Evolutionary conservation across 768 basidiomycete genomes (phyloP), one percentile per base, ranked within the genome.

Genomic region (Lyophyllum semitale): DNA sequence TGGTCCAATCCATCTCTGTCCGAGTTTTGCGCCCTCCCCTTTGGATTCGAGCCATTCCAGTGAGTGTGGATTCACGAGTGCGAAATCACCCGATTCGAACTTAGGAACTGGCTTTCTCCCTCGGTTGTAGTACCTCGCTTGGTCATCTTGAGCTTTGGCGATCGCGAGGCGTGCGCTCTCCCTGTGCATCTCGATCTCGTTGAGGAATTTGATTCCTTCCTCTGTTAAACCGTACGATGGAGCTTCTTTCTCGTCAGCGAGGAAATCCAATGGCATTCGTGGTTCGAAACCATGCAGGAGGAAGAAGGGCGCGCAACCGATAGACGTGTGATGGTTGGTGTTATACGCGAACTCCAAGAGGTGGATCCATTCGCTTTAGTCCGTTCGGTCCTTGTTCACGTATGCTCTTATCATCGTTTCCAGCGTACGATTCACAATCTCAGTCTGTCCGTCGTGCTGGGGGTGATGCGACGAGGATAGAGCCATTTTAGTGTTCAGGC

Each of bases 31-130:
- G 3, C 50, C 50, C 2, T 20, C 33, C 6, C 50, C 50, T 42
- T 41, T 52, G 6, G 50, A 38, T 25, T 52, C 50, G 7, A 41
- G 8, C 50, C 50, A 52, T 52, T 52, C 40, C 9, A 52, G 37
- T 20, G 50, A 52, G 27, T 52, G 50, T 8, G 38, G 50, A 25
- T 52, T 52, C 6, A 52, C 38, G 4, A 40, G 15, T 7, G 20
- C 38, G 6, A 6, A 11, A 11, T 30, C 29, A 11, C 29, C 29
- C 29, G 11, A 5, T 30, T 30, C 29, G 11, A 30, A 30, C 29
- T 30, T 30, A 5, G 29, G 29, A 11, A 30, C 29, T 11, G 29
- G 29, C 11, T 30, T 30, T 30, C 29, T 30, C 5, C 29, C 29
- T 11, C 11, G 5, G 29, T 30, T 5, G 29, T 30, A 30, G 29